phyloP scores from a whole-genome alignment of 306 rosid genomes.

The Canavalia ensiformis region DNA sequence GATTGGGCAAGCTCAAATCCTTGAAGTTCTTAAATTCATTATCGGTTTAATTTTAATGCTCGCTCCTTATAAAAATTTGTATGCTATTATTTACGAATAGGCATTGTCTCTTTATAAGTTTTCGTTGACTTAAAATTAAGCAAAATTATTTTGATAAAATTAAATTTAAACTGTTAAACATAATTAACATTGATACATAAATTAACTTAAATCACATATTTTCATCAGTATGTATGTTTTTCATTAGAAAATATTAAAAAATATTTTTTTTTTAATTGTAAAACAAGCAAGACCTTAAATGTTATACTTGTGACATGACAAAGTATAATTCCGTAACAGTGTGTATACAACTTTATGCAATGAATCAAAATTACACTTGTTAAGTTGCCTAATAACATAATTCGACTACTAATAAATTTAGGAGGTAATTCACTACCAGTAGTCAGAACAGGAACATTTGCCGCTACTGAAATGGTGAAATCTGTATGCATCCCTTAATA shows the following conservation, averaged over 20 bases:
- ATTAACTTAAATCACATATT: too few relatives aligned
- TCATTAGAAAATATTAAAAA: too few relatives aligned
- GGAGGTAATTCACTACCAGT: slow-evolving; percentile 65
- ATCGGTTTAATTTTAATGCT: neutral
- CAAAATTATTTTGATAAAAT: too few relatives aligned
- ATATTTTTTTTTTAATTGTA: too few relatives aligned
- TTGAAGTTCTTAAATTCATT: too few relatives aligned
- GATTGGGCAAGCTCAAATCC: too few relatives aligned
- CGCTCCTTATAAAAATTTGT: neutral
- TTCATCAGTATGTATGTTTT: too few relatives aligned
- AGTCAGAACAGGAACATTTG: slow-evolving; percentile 86
- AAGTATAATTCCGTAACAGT: neutral
- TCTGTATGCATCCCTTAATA: slow-evolving; percentile 82
- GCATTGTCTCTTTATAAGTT: too few relatives aligned
- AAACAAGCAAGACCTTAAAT: neutral
- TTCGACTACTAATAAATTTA: slow-evolving; percentile 9
- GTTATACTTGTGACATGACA: neutral
- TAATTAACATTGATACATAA: too few relatives aligned
- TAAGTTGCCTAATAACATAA: neutral
- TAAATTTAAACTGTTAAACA: too few relatives aligned
- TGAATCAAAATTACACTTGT: slow-evolving; percentile 21
- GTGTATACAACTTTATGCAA: neutral
- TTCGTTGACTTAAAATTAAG: too few relatives aligned
- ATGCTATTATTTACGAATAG: neutral
- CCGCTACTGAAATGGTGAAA: slow-evolving; percentile 92